phyloP scores from a whole-genome alignment of 2,329 filamentous ascomycete species.

The Trichoderma breve region DNA sequence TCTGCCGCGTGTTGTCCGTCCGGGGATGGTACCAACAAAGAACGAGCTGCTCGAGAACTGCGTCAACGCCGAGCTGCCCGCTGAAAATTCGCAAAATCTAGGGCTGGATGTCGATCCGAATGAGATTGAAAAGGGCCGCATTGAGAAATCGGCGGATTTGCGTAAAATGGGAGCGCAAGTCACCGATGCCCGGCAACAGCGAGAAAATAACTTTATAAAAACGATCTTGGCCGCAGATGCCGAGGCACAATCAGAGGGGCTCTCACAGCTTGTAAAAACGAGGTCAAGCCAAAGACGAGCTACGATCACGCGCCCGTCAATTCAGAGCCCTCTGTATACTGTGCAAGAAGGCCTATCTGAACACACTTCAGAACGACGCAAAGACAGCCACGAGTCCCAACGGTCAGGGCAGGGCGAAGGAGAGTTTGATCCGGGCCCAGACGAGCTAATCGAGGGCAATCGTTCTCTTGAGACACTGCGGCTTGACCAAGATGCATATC shows the following conservation, averaged over 20 bases:
- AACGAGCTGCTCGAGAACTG: constrained; percentile 1
- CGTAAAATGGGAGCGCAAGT: constrained; percentile 10
- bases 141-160: neutral
- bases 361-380: neutral
- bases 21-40: constrained; percentile 8
- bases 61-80: neutral
- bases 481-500: neutral
- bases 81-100: constrained; percentile 11
- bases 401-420: neutral
- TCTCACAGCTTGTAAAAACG: neutral
- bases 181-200: neutral
- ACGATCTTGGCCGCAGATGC: neutral
- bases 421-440: neutral
- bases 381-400: neutral
- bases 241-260: neutral
- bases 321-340: neutral
- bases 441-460: neutral
- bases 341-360: neutral
- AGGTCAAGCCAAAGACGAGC: neutral
- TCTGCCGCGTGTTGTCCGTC: constrained; percentile 3
- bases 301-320: neutral
- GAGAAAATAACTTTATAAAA: neutral
- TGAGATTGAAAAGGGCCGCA: constrained; percentile 11
- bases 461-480: neutral
- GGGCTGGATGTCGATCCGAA: constrained; percentile 3